These are phyloP conservation scores for Lachnellula hyalina DNA, from an alignment of 2,329 filamentous ascomycete species.

Conservation along the genomic window DNA sequence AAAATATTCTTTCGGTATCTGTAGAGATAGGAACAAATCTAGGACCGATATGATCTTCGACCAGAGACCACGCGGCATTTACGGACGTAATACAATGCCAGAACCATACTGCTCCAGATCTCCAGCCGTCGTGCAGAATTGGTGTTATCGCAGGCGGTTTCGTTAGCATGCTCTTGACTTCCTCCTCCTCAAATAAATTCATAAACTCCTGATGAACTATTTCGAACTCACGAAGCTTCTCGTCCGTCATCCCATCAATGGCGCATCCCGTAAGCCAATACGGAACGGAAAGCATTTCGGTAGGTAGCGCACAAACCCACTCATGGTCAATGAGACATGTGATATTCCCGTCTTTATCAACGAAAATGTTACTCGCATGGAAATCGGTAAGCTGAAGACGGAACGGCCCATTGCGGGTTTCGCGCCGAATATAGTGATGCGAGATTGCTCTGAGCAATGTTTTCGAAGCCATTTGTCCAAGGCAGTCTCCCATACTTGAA, in stretches of 20 bases:
- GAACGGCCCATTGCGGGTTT: constrained; percentile 28
- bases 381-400: constrained; percentile 31
- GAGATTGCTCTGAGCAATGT: constrained; percentile 25
- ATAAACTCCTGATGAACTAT: constrained; percentile 22
- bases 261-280: constrained; percentile 31
- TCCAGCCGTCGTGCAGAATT: constrained; percentile 25
- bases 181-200: constrained; percentile 23
- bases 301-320: constrained; percentile 32
- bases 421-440: constrained; percentile 24
- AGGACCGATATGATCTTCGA: constrained; percentile 26
- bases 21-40: constrained; percentile 19
- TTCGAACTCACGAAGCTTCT: constrained; percentile 19
- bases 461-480: constrained; percentile 26
- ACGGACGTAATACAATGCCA: constrained; percentile 26
- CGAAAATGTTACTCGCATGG: constrained; percentile 33
- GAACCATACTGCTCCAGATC: constrained; percentile 29
- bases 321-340: constrained; percentile 33
- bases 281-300: constrained; percentile 27
- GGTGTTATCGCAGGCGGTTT: constrained; percentile 15
- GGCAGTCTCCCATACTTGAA: constrained; percentile 22
- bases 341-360: constrained; percentile 35
- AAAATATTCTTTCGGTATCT: constrained; percentile 20
- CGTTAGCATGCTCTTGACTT: constrained; percentile 10
- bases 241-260: constrained; percentile 19
- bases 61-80: constrained; percentile 23